Base-by-base conservation (phyloP, 2,329 filamentous ascomycete species). In the Metarhizium humberi region DNA sequence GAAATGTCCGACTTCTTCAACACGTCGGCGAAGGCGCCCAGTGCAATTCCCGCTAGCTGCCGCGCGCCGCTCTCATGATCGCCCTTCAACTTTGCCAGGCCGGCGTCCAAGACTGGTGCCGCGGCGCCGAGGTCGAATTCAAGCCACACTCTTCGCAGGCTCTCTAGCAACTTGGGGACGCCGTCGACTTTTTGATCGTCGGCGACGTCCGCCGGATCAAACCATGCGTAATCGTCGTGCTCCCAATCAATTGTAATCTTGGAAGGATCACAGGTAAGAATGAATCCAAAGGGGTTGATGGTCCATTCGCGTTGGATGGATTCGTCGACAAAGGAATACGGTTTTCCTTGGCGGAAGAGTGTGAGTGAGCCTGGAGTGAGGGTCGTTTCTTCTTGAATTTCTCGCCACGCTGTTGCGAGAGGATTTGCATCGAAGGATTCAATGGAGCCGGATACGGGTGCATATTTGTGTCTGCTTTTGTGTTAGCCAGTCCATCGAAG, bases 381-480 rank as follows among this genome's bases (percentile, higher is more conserved):
- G 1, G 71, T 73, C 0, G 84, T 87, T 65, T 87, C 84, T 63
- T 87, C 84, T 5, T 66, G 62, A 25, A 88, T 71, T 66, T 87
- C 84, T 14, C 85, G 76, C 74, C 79, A 79, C 30, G 85, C 84
- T 0, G 84, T 78, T 3, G 73, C 69, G 6, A 83, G 65, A 0
- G 84, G 78, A 25, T 67, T 75, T 3, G 69, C 56, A 60, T 87
- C 84, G 0, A 67, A 64, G 6, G 69, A 53, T 3, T 86, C 79
- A 52, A 88, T 78, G 54, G 74, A 78, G 42, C 85, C 85, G 0
- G 83, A 83, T 18, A 87, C 78, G 1, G 84, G 80, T 0, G 81
- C 83, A 51, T 83, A 76, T 63, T 78, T 82, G 62, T 77, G 76
- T 62, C 77, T 78, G 7, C n/a, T 11, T n/a, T n/a, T 48, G 32